These are phyloP conservation scores for Udeniomyces megalosporus DNA, from an alignment of 768 basidiomycete species.

Conservation along the genomic window DNA sequence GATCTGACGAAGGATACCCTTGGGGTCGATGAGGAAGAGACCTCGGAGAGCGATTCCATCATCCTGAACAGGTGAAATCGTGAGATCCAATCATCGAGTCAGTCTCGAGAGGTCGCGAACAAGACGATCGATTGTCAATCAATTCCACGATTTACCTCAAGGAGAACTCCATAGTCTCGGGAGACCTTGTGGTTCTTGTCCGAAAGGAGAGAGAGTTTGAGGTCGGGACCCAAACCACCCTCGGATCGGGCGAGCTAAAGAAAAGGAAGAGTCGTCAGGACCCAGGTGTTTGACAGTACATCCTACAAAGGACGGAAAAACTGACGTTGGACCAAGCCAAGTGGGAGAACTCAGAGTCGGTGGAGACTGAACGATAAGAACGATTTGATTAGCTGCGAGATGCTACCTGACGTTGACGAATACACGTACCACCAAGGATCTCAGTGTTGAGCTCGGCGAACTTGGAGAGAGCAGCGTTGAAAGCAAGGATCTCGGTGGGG, in stretches of 20 bases:
- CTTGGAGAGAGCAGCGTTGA: conserved; percentile 66
- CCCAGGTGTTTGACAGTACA: no score
- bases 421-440: conserved; percentile 54
- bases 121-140: no score
- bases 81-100: no score
- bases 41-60: conserved; percentile 73
- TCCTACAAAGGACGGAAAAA: conserved; percentile 34
- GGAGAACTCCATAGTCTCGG: conserved; percentile 69
- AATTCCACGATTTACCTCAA: conserved; percentile 34
- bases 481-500: conserved; percentile 90
- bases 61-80: conserved; percentile 38
- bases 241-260: conserved; percentile 42
- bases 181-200: conserved; percentile 50
- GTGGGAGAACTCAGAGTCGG: conserved; percentile 71
- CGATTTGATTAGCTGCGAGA: no score
- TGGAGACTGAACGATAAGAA: conserved; percentile 38
- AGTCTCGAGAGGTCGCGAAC: no score
- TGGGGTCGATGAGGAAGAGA: conserved; percentile 28
- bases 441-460: conserved; percentile 58
- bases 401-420: no score
- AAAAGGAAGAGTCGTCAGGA: no score
- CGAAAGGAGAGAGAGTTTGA: conserved; percentile 52
- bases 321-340: conserved; percentile 55
- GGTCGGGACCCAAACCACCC: conserved; percentile 77
- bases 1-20: conserved; percentile 31